phyloP scores from a whole-genome alignment of 345 rosid genomes.

The Hibiscus syriacus region DNA sequence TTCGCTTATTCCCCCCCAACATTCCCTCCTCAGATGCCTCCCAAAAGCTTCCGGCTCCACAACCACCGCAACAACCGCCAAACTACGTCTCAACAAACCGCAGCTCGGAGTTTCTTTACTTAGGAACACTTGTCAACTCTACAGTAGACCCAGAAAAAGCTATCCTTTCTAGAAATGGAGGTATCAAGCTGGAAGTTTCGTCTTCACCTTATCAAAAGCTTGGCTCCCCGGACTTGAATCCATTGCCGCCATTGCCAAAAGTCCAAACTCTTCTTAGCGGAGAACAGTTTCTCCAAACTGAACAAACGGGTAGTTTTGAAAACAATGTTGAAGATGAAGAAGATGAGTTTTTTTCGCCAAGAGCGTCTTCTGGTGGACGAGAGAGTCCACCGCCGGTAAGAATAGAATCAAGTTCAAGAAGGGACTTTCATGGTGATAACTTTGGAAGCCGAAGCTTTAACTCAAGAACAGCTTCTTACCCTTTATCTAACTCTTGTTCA shows the following conservation, averaged over 20 bases:
- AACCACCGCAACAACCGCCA: conserved; percentile 18
- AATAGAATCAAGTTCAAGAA: conserved; percentile 37
- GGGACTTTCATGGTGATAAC: conserved; percentile 32
- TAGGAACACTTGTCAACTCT: conserved; percentile 71
- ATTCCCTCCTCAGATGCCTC: conserved; percentile 51
- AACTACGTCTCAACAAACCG: conserved; percentile 34
- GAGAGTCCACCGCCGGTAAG: conserved; percentile 34
- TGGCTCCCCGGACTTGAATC: conserved; percentile 88
- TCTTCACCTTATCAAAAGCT: conserved; percentile 42
- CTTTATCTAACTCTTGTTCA: conserved; percentile 44
- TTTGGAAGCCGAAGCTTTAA: conserved; percentile 46
- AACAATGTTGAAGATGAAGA: conserved; percentile 39
- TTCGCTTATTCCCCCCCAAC: conserved; percentile 62
- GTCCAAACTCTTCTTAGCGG: conserved; percentile 35
- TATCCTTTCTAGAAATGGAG: conserved; percentile 25
- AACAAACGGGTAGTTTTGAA: conserved; percentile 22
- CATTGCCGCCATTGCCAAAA: conserved; percentile 77
- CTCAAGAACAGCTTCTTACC: conserved; percentile 63
- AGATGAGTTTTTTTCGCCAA: conserved; percentile 82
- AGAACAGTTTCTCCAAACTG: too few species aligned
- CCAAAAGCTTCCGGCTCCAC: conserved; percentile 2
- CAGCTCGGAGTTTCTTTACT: conserved; percentile 76
- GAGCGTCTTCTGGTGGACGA: conserved; percentile 63
- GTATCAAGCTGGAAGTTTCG: conserved; percentile 38
- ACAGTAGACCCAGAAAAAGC: conserved; percentile 30